Percentiles rank a stretch among this genome's conserved stretches.
phyloP scores from a whole-genome alignment of 768 basidiomycete species.

The Kwoniella dendrophila region DNA sequence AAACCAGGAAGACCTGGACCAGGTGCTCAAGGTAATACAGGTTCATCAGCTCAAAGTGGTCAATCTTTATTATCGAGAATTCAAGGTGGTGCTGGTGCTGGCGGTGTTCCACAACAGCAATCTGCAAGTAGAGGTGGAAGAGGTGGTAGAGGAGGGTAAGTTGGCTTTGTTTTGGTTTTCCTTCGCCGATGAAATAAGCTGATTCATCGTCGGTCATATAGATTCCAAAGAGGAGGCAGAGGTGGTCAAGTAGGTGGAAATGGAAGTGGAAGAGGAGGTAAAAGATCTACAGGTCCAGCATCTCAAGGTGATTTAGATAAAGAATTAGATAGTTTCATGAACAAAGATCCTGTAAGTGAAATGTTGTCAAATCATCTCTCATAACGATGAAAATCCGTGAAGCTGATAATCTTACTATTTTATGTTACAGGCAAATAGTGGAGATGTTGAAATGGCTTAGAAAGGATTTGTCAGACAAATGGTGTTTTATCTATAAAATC shows the following conservation, averaged over 20 bases:
- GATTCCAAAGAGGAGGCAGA: slow-evolving; percentile 61
- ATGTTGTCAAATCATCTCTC: background rate
- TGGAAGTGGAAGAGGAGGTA: slow-evolving; percentile 45
- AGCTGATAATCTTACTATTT: background rate
- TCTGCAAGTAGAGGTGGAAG: slow-evolving; percentile 29
- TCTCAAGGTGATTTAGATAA: slow-evolving; percentile 81
- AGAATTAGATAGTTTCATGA: slow-evolving; percentile 68
- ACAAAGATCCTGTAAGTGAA: slow-evolving; percentile 33
- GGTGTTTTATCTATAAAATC: too few species aligned
- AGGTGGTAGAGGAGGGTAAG: slow-evolving; percentile 37
- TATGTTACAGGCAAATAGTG: slow-evolving; percentile 1
- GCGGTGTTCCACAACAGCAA: background rate
- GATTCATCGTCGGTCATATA: background rate
- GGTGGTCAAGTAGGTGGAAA: slow-evolving; percentile 50
- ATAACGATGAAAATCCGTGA: background rate
- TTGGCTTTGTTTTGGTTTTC: background rate
- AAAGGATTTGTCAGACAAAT: background rate
- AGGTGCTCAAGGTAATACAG: slow-evolving; percentile 6
- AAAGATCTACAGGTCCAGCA: slow-evolving; percentile 58
- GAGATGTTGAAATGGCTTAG: slow-evolving; percentile 39
- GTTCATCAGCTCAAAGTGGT: slow-evolving; percentile 21
- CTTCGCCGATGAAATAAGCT: background rate
- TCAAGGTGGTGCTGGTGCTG: slow-evolving; percentile 22
- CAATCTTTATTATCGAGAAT: slow-evolving; percentile 42
- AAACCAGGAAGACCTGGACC: slow-evolving; percentile 22